Conservation (phyloP, 2,329 filamentous ascomycete genomes). For the Xylariaceae sp. region DNA sequence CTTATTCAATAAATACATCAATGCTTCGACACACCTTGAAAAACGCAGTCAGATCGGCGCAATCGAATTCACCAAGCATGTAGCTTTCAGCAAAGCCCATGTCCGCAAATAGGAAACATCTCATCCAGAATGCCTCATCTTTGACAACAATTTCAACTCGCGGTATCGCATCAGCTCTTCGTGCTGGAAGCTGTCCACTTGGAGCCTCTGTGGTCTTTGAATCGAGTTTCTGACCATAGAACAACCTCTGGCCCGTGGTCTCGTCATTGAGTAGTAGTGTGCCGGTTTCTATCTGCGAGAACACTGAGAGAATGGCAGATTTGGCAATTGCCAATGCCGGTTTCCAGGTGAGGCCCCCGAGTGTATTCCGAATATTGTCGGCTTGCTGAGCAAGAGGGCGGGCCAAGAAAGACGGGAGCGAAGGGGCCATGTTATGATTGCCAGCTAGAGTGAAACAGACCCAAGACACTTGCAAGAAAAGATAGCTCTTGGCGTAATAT, state of each 20-base stretch:
- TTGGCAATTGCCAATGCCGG: slow-evolving; percentile 47
- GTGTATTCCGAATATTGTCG: slow-evolving; percentile 40
- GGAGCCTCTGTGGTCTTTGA: slow-evolving; percentile 33
- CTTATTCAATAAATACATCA: slow-evolving; percentile 18
- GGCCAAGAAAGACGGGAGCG: slow-evolving; percentile 38
- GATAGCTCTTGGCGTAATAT: too few species aligned
- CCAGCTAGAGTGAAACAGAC: too few species aligned
- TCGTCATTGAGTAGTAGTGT: slow-evolving; percentile 49
- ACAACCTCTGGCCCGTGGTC: slow-evolving; percentile 38
- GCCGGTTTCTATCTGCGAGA: slow-evolving; percentile 47
- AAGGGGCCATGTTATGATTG: slow-evolving; percentile 31
- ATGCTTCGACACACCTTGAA: slow-evolving; percentile 54
- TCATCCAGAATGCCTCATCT: slow-evolving; percentile 68
- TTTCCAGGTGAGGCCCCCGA: slow-evolving; percentile 47
- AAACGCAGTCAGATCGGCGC: slow-evolving; percentile 63
- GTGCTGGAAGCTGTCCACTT: slow-evolving; percentile 34
- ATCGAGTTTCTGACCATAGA: slow-evolving; percentile 46
- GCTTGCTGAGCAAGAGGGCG: slow-evolving; percentile 39
- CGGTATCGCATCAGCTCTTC: slow-evolving; percentile 36
- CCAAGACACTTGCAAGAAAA: too few species aligned
- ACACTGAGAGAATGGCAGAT: slow-evolving; percentile 42
- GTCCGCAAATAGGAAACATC: slow-evolving; percentile 66
- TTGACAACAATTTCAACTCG: slow-evolving; percentile 57
- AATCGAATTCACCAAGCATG: slow-evolving; percentile 70
- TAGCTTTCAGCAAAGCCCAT: slow-evolving; percentile 75